phyloP scores from a whole-genome alignment of 306 rosid genomes.

The Rosa multiflora region DNA sequence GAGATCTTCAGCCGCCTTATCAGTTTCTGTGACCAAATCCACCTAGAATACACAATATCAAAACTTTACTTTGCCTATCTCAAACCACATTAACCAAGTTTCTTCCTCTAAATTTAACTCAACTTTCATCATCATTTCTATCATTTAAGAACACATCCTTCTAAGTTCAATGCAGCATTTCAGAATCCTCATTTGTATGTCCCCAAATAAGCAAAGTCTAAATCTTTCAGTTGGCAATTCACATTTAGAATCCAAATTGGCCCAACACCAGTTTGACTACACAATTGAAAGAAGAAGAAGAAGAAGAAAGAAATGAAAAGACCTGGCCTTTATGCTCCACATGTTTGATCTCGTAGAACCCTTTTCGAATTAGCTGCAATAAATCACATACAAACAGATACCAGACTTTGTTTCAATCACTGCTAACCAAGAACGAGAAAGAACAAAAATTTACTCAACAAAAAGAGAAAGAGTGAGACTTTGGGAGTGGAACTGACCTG shows the following conservation, averaged over 20 bases:
- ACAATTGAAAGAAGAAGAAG: not conserved
- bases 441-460: not conserved
- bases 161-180: conserved; percentile 11
- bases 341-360: conserved; percentile 70
- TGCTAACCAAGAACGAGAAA: not conserved
- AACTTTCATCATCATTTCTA: not conserved
- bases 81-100: not conserved
- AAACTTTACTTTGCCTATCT: not conserved
- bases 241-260: not conserved
- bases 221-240: not conserved
- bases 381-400: conserved; percentile 2
- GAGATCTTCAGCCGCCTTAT: conserved; percentile 93
- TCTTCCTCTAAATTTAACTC: not conserved
- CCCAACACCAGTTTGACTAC: not conserved
- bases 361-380: conserved; percentile 65
- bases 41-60: conserved; percentile 52
- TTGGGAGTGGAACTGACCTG: conserved; percentile 42
- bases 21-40: conserved; percentile 98
- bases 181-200: not conserved
- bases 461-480: not conserved
- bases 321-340: conserved; percentile 92
- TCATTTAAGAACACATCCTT: not conserved
- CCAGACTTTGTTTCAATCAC: not conserved
- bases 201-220: not conserved
- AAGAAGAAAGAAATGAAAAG: not conserved